phyloP scores from a whole-genome alignment of 2,329 filamentous ascomycete genomes.

The Arthrobotrys iridis region DNA sequence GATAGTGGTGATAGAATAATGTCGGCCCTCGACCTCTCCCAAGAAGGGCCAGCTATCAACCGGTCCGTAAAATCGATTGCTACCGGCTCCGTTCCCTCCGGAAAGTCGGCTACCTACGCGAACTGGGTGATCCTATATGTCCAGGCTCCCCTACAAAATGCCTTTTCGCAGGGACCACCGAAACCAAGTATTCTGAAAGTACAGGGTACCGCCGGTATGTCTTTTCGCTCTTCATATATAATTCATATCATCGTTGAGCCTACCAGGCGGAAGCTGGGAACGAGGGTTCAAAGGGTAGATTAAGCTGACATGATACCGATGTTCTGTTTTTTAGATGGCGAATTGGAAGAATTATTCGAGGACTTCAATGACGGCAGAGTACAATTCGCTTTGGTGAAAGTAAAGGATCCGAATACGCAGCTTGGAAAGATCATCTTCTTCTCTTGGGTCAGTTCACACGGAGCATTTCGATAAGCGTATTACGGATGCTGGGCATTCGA shows the following conservation, averaged over 20 bases:
- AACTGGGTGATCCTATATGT: slow-evolving; percentile 97
- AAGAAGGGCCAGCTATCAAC: slow-evolving; percentile 67
- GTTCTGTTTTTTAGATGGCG: too few relatives aligned
- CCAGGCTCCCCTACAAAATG: slow-evolving; percentile 87
- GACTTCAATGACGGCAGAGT: slow-evolving; percentile 97
- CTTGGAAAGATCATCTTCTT: slow-evolving; percentile 93
- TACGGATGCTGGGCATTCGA: background rate
- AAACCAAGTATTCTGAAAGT: slow-evolving; percentile 98
- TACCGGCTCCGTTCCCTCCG: slow-evolving; percentile 69
- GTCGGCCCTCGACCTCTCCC: slow-evolving; percentile 73
- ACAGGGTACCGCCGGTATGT: slow-evolving; percentile 82
- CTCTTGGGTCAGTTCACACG: slow-evolving; percentile 72
- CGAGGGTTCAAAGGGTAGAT: background rate
- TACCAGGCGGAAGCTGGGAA: background rate
- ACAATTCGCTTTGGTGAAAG: slow-evolving; percentile 95
- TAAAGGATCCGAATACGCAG: slow-evolving; percentile 90
- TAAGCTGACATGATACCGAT: slow-evolving; percentile 16
- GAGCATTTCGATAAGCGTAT: background rate
- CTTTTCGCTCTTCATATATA: background rate
- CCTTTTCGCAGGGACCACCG: slow-evolving; percentile 82
- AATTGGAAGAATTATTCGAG: slow-evolving; percentile 87
- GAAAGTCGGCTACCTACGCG: slow-evolving; percentile 80
- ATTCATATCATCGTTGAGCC: background rate
- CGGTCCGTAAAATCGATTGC: slow-evolving; percentile 73
- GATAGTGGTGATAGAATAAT: slow-evolving; percentile 68